phyloP scores from a whole-genome alignment of 2,329 filamentous ascomycete species.

The Penicillium sp. region DNA sequence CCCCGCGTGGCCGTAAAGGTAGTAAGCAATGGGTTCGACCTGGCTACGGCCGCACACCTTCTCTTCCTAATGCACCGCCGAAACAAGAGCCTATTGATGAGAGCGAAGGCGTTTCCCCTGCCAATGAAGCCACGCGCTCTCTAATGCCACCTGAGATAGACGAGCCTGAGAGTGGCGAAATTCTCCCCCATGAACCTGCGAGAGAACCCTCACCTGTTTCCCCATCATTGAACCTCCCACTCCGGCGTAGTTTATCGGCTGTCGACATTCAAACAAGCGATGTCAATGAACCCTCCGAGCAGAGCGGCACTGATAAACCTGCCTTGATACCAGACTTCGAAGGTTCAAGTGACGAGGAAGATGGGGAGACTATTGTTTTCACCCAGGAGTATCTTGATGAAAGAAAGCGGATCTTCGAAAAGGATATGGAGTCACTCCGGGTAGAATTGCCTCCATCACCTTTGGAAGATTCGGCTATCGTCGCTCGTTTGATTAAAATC shows the following conservation, averaged over 20 bases:
- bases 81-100: slow-evolving; percentile 38
- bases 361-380: slow-evolving; percentile 47
- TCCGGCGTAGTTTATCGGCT: slow-evolving; percentile 14
- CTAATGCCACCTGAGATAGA: neutral
- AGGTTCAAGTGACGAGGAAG: slow-evolving; percentile 45
- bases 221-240: slow-evolving; percentile 16
- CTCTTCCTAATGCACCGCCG: slow-evolving; percentile 18
- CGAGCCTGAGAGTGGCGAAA: slow-evolving; percentile 7
- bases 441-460: slow-evolving; percentile 45
- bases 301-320: slow-evolving; percentile 11
- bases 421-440: slow-evolving; percentile 45
- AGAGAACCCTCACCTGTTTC: slow-evolving; percentile 11
- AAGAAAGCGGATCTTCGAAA: slow-evolving; percentile 47
- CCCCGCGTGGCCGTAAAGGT: slow-evolving; percentile 35
- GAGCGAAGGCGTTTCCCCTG: slow-evolving; percentile 21
- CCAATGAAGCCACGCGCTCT: slow-evolving; percentile 20
- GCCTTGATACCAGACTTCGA: slow-evolving; percentile 36
- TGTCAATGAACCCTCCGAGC: slow-evolving; percentile 1
- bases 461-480: slow-evolving; percentile 44
- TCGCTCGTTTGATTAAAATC: slow-evolving; percentile 44
- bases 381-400: slow-evolving; percentile 50
- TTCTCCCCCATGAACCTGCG: neutral
- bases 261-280: slow-evolving; percentile 5
- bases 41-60: slow-evolving; percentile 33
- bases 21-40: slow-evolving; percentile 44